Percentiles rank a stretch among this genome's conserved stretches.
Evolutionary conservation across 805 yeast genomes (phyloP).

Genomic region (Kockiozyma suomiensis): DNA sequence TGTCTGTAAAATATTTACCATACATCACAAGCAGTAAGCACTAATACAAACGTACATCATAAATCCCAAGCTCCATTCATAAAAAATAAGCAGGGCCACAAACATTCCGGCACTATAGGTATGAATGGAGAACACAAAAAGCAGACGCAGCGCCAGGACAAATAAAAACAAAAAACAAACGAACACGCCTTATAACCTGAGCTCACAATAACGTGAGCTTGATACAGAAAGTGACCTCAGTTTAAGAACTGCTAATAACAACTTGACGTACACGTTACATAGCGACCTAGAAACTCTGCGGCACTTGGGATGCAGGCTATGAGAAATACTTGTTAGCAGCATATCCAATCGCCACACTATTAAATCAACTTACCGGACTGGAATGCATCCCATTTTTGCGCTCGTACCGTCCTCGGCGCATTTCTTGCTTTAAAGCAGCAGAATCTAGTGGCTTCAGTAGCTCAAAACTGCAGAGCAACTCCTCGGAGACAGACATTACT

Average conservation of each 20-base stretch:
- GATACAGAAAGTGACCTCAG: not conserved
- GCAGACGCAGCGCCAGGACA: not conserved
- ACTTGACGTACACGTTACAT: not conserved
- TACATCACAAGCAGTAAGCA: too few relatives aligned
- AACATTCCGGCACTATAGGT: not conserved
- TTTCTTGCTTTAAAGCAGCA: constrained; percentile 87
- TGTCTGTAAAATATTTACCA: too few relatives aligned
- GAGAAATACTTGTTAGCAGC: not conserved
- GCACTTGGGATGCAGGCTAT: constrained; percentile 36
- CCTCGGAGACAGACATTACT: constrained; percentile 95
- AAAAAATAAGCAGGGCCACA: not conserved
- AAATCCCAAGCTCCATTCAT: too few relatives aligned
- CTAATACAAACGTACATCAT: too few relatives aligned
- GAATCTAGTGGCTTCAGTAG: constrained; percentile 91
- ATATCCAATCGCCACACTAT: constrained; percentile 27
- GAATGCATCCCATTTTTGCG: constrained; percentile 55
- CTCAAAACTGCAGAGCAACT: constrained; percentile 88
- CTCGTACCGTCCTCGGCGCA: constrained; percentile 71
- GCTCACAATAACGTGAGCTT: not conserved
- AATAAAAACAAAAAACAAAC: not conserved
- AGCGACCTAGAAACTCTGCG: constrained; percentile 33
- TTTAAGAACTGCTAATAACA: not conserved
- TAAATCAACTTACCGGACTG: constrained; percentile 40
- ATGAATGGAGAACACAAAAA: not conserved
- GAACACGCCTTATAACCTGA: not conserved